Evolutionary conservation across 1,284 basidiomycete species (phyloP).

Genomic region (Tilletiopsis washingtonensis): DNA sequence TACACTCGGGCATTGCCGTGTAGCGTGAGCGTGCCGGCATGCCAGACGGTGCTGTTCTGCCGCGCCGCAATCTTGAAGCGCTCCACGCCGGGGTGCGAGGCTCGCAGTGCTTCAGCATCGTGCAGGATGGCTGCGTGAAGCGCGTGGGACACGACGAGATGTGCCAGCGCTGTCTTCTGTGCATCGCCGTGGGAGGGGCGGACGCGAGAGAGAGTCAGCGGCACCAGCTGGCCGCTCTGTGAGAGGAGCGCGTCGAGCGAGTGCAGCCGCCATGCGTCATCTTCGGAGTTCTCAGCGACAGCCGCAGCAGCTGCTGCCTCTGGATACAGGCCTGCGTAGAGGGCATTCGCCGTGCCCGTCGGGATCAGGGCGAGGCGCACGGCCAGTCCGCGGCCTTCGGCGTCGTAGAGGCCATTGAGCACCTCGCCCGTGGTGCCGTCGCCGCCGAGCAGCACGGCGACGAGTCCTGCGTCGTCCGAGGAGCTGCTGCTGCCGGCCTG

Average conservation of each 20-base stretch:
- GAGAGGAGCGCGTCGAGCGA: neutral
- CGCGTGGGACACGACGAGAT: conserved; percentile 54
- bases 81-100: conserved; percentile 64
- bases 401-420: conserved; percentile 27
- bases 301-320: conserved; percentile 6
- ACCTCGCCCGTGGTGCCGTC: conserved; percentile 47
- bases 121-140: conserved; percentile 80
- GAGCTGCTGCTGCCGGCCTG: no score
- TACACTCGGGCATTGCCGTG: conserved; percentile 54
- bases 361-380: conserved; percentile 53
- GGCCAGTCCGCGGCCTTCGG: no score
- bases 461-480: conserved; percentile 43
- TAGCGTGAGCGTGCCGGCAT: conserved; percentile 58
- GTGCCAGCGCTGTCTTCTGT: conserved; percentile 28
- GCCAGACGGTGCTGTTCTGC: conserved; percentile 68
- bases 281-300: conserved; percentile 2
- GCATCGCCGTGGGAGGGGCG: neutral
- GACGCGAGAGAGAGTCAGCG: conserved; percentile 3
- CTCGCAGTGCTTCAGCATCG: conserved; percentile 58
- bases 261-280: conserved; percentile 39
- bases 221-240: neutral
- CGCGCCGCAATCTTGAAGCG: conserved; percentile 77
- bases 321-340: conserved; percentile 60
- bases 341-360: conserved; percentile 85
- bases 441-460: conserved; percentile 41